phyloP scores from a whole-genome alignment of 2,329 filamentous ascomycete genomes.

The Aspergillus uvarum region DNA sequence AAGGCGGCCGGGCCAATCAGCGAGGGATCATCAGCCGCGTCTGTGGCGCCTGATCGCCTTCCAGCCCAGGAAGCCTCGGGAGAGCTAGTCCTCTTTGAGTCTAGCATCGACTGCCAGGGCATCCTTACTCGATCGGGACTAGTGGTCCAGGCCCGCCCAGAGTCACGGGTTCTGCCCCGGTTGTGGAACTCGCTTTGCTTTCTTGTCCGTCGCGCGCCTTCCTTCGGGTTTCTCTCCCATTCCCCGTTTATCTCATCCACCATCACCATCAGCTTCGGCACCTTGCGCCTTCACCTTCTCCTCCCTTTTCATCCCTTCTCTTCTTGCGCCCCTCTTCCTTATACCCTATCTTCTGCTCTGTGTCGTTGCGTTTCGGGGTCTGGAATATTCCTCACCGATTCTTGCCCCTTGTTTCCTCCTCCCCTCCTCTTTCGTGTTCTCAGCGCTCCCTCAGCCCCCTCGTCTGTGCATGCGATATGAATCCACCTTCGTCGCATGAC shows the following conservation, averaged over 20 bases:
- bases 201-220: background rate
- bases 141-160: conserved; percentile 30
- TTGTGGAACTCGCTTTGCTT: conserved; percentile 20
- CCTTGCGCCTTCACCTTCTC: background rate
- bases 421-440: conserved; percentile 2
- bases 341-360: conserved; percentile 5
- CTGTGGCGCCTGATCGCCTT: conserved; percentile 30
- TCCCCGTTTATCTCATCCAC: conserved; percentile 17
- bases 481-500: conserved; percentile 35
- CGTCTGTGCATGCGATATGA: conserved; percentile 34
- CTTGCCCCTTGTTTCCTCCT: conserved; percentile 7
- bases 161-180: conserved; percentile 37
- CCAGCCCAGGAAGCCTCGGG: conserved; percentile 30
- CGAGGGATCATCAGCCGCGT: conserved; percentile 14
- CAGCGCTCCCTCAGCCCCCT: conserved; percentile 7
- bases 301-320: conserved; percentile 3
- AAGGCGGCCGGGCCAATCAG: conserved; percentile 20
- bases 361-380: background rate
- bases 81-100: conserved; percentile 33
- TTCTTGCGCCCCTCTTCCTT: conserved; percentile 5
- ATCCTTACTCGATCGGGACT: conserved; percentile 27
- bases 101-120: conserved; percentile 18
- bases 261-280: conserved; percentile 15
- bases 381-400: conserved; percentile 1
- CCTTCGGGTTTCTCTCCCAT: background rate